Conservation (phyloP, 768 basidiomycete genomes). For the Punctularia strigosozonata region DNA sequence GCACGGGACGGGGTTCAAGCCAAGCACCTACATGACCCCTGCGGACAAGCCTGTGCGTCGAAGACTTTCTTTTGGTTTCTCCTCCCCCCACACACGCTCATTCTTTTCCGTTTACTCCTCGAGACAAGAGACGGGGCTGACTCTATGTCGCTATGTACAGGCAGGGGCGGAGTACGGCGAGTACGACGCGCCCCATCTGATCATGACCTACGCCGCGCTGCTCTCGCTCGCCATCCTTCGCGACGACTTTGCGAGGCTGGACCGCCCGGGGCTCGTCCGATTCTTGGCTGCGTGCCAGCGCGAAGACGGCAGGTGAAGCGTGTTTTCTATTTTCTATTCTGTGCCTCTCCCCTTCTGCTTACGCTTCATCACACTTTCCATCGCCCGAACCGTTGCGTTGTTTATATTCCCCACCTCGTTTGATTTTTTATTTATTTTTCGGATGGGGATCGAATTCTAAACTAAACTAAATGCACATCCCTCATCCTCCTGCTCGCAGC, state of each 20-base stretch:
- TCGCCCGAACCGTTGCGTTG: no score
- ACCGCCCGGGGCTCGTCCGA: slow-evolving; percentile 51
- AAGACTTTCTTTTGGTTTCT: slow-evolving; percentile 7
- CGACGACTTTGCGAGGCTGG: slow-evolving; percentile 69
- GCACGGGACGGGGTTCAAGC: slow-evolving; percentile 60
- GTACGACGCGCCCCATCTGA: slow-evolving; percentile 69
- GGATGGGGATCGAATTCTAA: no score
- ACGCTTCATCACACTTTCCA: neutral
- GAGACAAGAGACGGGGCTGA: no score
- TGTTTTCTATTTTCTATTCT: slow-evolving; percentile 1
- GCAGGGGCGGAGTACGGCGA: slow-evolving; percentile 27
- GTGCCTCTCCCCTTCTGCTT: slow-evolving; percentile 4
- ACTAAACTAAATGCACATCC: no score
- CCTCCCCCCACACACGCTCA: slow-evolving; percentile 1
- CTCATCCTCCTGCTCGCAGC: no score
- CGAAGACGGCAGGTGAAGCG: slow-evolving; percentile 68
- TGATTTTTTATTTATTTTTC: no score
- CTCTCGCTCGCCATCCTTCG: slow-evolving; percentile 74
- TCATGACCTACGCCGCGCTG: slow-evolving; percentile 90
- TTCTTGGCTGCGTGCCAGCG: slow-evolving; percentile 68
- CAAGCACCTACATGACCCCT: slow-evolving; percentile 60
- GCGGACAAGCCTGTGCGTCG: slow-evolving; percentile 8
- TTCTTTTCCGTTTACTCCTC: neutral
- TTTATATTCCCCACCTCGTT: no score
- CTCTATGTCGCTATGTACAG: neutral